Base-by-base conservation (phyloP, 2,329 filamentous ascomycete genomes). In the Tothia fuscella region DNA sequence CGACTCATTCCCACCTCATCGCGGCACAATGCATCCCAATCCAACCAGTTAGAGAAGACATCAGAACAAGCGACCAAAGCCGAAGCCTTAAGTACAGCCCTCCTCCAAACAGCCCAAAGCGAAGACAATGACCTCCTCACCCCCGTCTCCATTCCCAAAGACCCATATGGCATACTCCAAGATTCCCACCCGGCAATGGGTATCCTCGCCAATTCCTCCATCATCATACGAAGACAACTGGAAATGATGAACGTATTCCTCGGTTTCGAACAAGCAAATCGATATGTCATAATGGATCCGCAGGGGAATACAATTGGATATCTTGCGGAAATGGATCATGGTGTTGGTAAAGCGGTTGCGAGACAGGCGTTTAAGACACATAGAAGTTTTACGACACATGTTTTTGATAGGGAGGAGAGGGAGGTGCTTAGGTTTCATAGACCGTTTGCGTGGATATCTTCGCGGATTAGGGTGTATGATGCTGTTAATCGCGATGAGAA, bases 161-260 rank as follows among this genome's bases (percentile, higher is more conserved):
- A 79, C 50, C 69, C 73, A 1, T 57, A 74, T 62, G 71, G 64
- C 35, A 65, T 79, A 2, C 68, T 80, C 20, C 75, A 70, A 49
- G 61, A 67, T 32, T 64, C 59, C 2, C 76, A 80, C 48, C 76
- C 76, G 1, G 73, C 75, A 1, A 66, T 68, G 41, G 61, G 64
- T 6, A 63, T 80, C 16, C 60, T 80, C 16, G 66, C 70, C 32
- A 78, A 80, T 51, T 78, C 74, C 2, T 69, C 72, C 6, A 61
- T 80, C 33, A 69, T 80, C 5, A 66, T 80, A 7, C 74, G 78
- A 49, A 63, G 76, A 24, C 74, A 80, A 50, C 52, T 80, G 21
- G 76, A 80, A 52, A 68, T 79, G 61, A 76, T 78, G 71, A 80
- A 79, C 55, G 63, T 80, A 7, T 65, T 80, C 51, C 59, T 78